A percentile compares a stretch with the other conserved stretches of the same genome.
Evolutionary conservation across 2,329 filamentous ascomycete genomes (phyloP).

Genomic region (Ophiostoma ips): DNA sequence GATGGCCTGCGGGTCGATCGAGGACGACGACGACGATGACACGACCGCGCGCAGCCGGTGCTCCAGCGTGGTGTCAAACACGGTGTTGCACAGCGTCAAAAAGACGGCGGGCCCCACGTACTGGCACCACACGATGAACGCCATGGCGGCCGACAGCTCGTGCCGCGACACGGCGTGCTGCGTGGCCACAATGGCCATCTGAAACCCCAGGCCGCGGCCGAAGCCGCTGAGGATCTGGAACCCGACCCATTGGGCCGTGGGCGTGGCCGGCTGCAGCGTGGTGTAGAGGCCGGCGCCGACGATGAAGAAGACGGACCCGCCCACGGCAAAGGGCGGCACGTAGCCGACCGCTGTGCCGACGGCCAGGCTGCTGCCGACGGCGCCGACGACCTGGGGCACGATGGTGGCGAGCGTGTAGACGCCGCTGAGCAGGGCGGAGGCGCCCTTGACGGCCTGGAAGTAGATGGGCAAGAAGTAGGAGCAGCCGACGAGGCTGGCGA

Average conservation of each 20-base stretch:
- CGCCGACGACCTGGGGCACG: constrained; percentile 16
- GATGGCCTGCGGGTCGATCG: constrained; percentile 3
- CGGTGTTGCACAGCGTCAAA: constrained; percentile 35
- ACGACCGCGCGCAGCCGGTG: constrained; percentile 2
- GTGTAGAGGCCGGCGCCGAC: constrained; percentile 23
- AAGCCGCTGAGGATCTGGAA: constrained; percentile 20
- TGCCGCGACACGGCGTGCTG: constrained; percentile 16
- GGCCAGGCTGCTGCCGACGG: constrained; percentile 14
- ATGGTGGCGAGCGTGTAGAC: constrained; percentile 21
- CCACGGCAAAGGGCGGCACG: constrained; percentile 22
- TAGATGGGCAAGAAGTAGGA: constrained; percentile 23
- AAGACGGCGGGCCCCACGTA: constrained; percentile 36
- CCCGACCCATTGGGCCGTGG: constrained; percentile 21
- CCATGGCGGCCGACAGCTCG: constrained; percentile 17
- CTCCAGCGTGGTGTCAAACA: constrained; percentile 31
- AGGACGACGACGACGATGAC: too few relatives aligned
- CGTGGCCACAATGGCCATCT: constrained; percentile 18
- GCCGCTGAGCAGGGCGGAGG: constrained; percentile 20
- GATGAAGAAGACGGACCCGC: constrained; percentile 18
- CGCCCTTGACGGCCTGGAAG: constrained; percentile 24
- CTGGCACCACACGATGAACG: constrained; percentile 35
- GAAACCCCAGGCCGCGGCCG: constrained; percentile 18
- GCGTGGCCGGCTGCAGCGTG: constrained; percentile 18
- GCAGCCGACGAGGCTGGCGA: constrained; percentile 14
- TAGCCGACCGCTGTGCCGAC: constrained; percentile 20